Base-by-base conservation (phyloP, 208 protist genomes). In the Spongospora subterranea region DNA sequence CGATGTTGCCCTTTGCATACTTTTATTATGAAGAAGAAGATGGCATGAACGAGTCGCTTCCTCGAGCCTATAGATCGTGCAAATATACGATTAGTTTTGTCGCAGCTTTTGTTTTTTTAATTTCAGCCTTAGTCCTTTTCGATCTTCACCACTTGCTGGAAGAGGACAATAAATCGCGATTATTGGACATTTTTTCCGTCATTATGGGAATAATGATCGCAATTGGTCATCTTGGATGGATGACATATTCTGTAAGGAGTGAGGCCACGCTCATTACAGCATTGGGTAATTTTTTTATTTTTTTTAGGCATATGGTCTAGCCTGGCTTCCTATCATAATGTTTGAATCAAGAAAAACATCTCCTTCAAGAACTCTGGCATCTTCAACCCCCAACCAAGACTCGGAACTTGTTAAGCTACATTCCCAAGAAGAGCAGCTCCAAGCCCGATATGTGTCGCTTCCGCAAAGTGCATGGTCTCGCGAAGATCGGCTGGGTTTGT, bases 11-110 rank as follows among this genome's bases (percentile, higher is more conserved):
- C 6, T 82, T 82, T n/a, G 71, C 71, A 6, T 82, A 82, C 71
- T 82, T 82, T n/a, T 82, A 40, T 6, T 82, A 82, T 82, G 71
- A 82, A 43, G 71, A 82, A 43, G 71, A 82, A 6, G 71, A 82
- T 43, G 71, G 71, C 6, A 82, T 6, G 17, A 43, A 43, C 35
- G 17, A 82, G n/a, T 40, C n/a, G 11, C 11, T 35, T 43, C 71
- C 71, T 6, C 71, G 35, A 43, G 71, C 71, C n/a, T 35, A 17
- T 6, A 6, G 71, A 13, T 6, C 71, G 6, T 6, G 71, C 6
- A 82, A 82, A 43, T 82, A 82, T 35, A 82, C 17, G 6, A 20
- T 82, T 82, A n/a, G 71, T n/a, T 20, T 82, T 82, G 6, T 82
- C 17, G 40, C 11, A 35, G 71, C n/a, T 43, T 6, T 35, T n/a